phyloP scores from a whole-genome alignment of 2,329 filamentous ascomycete genomes.

The Mycosphaerella arachidis region DNA sequence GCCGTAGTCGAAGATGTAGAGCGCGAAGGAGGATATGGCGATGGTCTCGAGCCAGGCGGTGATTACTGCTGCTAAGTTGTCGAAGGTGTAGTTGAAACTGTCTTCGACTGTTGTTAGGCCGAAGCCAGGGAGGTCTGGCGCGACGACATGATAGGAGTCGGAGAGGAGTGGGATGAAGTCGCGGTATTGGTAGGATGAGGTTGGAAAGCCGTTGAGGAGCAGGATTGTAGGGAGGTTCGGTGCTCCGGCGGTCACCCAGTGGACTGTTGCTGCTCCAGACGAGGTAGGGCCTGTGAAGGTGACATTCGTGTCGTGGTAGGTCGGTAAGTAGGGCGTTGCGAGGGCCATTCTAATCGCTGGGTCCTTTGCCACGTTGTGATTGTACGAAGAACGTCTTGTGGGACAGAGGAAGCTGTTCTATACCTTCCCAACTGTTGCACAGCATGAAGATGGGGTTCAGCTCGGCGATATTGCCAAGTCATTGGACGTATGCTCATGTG shows the following conservation, averaged over 20 bases:
- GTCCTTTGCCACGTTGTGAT: too few relatives aligned
- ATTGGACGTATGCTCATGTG: too few relatives aligned
- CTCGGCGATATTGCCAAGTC: too few relatives aligned
- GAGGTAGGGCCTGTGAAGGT: constrained; percentile 9
- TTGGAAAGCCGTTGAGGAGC: constrained; percentile 46
- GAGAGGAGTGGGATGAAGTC: constrained; percentile 44
- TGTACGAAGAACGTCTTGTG: too few relatives aligned
- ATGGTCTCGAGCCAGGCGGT: constrained; percentile 48
- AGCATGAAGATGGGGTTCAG: too few relatives aligned
- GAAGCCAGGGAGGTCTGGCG: constrained; percentile 57
- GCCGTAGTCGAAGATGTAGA: constrained; percentile 63
- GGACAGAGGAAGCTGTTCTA: too few relatives aligned
- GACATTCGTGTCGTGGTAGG: constrained; percentile 14
- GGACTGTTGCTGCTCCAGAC: constrained; percentile 14
- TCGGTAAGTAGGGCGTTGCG: constrained; percentile 9
- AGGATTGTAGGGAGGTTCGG: constrained; percentile 36
- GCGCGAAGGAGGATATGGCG: constrained; percentile 45
- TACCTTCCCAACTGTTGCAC: too few relatives aligned
- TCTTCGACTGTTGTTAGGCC: constrained; percentile 50
- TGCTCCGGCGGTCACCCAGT: constrained; percentile 22
- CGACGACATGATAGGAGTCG: constrained; percentile 44
- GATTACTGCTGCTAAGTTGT: constrained; percentile 46
- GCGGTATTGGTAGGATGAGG: constrained; percentile 44
- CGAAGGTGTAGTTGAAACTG: constrained; percentile 53
- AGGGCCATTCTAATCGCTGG: constrained; percentile 2